Conservation (phyloP, 2,329 filamentous ascomycete genomes). For the Trichoderma brevicompactum region DNA sequence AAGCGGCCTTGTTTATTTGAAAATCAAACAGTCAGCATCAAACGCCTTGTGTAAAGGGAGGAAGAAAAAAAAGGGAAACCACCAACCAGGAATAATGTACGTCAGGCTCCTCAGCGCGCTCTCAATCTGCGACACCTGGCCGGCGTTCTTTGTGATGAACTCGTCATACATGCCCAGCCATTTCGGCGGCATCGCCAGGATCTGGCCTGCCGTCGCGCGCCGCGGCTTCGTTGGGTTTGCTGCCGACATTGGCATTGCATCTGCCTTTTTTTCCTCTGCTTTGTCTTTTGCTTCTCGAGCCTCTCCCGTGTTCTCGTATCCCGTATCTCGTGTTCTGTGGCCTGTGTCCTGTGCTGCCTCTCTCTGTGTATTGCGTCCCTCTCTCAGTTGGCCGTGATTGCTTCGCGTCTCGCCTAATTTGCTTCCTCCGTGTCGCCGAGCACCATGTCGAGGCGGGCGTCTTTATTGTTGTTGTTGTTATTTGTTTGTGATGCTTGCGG, state of each 20-base stretch:
- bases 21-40: not conserved
- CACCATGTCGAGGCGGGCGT: constrained; percentile 12
- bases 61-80: not conserved
- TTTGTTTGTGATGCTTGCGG: too few species aligned
- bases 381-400: not conserved
- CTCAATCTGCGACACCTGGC: constrained; percentile 93
- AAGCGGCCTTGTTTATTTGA: constrained; percentile 69
- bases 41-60: too few species aligned
- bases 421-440: not conserved
- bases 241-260: constrained; percentile 8
- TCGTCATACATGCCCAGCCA: constrained; percentile 78
- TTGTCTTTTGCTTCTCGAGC: not conserved
- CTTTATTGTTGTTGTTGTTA: constrained; percentile 4
- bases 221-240: constrained; percentile 20
- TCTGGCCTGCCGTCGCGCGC: constrained; percentile 38
- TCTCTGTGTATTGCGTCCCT: not conserved
- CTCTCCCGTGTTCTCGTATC: not conserved
- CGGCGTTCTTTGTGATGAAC: constrained; percentile 93
- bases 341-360: not conserved
- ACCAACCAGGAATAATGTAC: constrained; percentile 85
- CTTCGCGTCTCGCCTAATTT: constrained; percentile 1
- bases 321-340: not conserved
- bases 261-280: not conserved
- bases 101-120: constrained; percentile 89
- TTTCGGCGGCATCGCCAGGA: constrained; percentile 63